Conservation (phyloP, 2,329 filamentous ascomycete species). For the Microthyrium microscopicum region DNA sequence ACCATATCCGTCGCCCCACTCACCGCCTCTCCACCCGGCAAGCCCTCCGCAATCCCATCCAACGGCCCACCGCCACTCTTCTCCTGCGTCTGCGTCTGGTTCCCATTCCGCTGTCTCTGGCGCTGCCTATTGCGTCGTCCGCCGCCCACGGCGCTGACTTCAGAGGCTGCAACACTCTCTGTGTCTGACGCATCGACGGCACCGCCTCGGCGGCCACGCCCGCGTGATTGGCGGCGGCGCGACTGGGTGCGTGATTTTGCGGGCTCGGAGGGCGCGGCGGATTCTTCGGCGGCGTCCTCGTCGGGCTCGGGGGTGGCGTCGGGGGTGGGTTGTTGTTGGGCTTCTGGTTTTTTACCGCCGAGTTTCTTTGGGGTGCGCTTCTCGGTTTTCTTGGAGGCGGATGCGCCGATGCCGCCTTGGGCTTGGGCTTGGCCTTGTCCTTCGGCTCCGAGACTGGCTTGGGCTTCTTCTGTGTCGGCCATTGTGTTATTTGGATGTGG, state of each 20-base stretch:
- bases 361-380: constrained; percentile 34
- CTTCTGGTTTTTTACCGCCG: constrained; percentile 26
- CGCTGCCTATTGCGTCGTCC: constrained; percentile 38
- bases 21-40: constrained; percentile 35
- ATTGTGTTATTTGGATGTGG: too few relatives aligned
- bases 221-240: constrained; percentile 32
- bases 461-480: too few relatives aligned
- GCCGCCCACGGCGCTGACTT: constrained; percentile 35
- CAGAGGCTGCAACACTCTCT: constrained; percentile 37
- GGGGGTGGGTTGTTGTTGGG: constrained; percentile 31
- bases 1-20: constrained; percentile 38
- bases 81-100: constrained; percentile 31
- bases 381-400: constrained; percentile 22
- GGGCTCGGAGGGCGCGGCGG: constrained; percentile 18
- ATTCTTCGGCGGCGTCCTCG: constrained; percentile 21
- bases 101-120: constrained; percentile 18
- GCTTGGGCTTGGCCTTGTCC: too few relatives aligned
- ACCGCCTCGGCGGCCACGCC: constrained; percentile 27
- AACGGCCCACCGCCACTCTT: constrained; percentile 49
- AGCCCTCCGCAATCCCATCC: constrained; percentile 43
- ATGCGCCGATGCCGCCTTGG: too few relatives aligned
- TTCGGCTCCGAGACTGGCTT: too few relatives aligned
- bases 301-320: constrained; percentile 25
- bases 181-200: constrained; percentile 30
- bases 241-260: constrained; percentile 18